phyloP scores from a whole-genome alignment of 2,329 filamentous ascomycete genomes.

The Alternaria ethzedia region DNA sequence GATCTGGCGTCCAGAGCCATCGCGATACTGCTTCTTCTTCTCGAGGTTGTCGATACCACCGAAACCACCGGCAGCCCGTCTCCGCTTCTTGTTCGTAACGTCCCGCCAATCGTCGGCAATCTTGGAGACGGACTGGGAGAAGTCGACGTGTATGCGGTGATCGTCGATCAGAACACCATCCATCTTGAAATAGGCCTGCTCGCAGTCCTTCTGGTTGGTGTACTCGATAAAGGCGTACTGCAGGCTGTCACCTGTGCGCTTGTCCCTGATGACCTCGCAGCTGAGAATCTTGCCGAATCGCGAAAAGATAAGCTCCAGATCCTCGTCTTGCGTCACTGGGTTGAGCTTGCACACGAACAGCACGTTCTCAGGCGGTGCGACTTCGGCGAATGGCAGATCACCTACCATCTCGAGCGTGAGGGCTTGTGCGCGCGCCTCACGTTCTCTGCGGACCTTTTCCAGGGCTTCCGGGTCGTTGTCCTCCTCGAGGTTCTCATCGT shows the following conservation, averaged over 20 bases:
- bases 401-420: conserved; percentile 97
- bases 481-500: conserved; percentile 82
- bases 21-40: conserved; percentile 82
- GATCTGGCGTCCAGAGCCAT: conserved; percentile 34
- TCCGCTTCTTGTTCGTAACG: conserved; percentile 81
- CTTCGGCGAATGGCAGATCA: conserved; percentile 94
- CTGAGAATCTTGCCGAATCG: conserved; percentile 94
- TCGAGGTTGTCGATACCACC: conserved; percentile 88
- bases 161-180: conserved; percentile 96
- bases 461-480: conserved; percentile 80
- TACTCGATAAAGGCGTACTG: conserved; percentile 99
- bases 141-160: conserved; percentile 96
- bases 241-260: conserved; percentile 89
- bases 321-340: conserved; percentile 92
- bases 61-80: conserved; percentile 72
- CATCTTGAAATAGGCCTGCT: conserved; percentile 98
- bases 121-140: conserved; percentile 90
- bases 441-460: conserved; percentile 81
- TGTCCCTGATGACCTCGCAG: conserved; percentile 94
- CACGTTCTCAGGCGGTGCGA: conserved; percentile 95
- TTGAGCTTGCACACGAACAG: conserved; percentile 99
- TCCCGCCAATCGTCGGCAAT: conserved; percentile 89
- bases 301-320: conserved; percentile 93
- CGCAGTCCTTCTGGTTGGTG: conserved; percentile 88
- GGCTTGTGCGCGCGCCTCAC: conserved; percentile 91